Base-by-base conservation (phyloP, 2,329 filamentous ascomycete species). In the Xylaria polymorpha region DNA sequence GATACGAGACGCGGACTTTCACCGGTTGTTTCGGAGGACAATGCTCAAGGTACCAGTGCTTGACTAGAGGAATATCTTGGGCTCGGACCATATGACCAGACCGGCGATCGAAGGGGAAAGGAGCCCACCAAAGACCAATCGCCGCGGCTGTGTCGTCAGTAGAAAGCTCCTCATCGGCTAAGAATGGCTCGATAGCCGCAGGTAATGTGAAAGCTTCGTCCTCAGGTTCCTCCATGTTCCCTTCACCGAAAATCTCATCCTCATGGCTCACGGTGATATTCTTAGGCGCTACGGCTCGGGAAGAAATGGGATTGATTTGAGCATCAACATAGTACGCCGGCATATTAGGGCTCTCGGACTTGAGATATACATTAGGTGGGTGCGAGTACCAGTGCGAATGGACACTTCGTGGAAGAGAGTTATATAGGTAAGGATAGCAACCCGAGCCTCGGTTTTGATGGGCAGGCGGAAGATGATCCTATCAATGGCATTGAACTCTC, bases 401-500 rank as follows among this genome's bases (percentile, higher is more conserved):
- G 37, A 99, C 96, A 77, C 96, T 98, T 76, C 97, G 88, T 1
- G 96, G 97, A 6, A 99, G 86, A 20, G 95, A 97, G 80, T 99
- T 99, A 84, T 99, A 99, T 6, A 99, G 86, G 79, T 92, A 98
- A 0, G 96, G 96, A 79, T 93, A 98, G 94, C 94, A 51, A 99
- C 96, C 55, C 95, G 90, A 77, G 97, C 98, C 81, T 99, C 96
- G 9, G 95, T 99, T 74, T 95, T 90, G 73, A 98, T 97, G 0
- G 95, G 94, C 56, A 92, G 91, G 73, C 96, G 92, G 86, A 99
- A 99, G 74, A 99, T 99, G 81, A 99, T 99, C 74, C 97, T 93
- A 78, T 99, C 96, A 76, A 99, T 99, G 41, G 96, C 96, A 78
- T 99, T 99, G 86, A 99, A 99, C 81, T 99, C 96, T 81, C 96